phyloP scores from a whole-genome alignment of 1,284 basidiomycete genomes.

The Sanghuangporus sanghuang region DNA sequence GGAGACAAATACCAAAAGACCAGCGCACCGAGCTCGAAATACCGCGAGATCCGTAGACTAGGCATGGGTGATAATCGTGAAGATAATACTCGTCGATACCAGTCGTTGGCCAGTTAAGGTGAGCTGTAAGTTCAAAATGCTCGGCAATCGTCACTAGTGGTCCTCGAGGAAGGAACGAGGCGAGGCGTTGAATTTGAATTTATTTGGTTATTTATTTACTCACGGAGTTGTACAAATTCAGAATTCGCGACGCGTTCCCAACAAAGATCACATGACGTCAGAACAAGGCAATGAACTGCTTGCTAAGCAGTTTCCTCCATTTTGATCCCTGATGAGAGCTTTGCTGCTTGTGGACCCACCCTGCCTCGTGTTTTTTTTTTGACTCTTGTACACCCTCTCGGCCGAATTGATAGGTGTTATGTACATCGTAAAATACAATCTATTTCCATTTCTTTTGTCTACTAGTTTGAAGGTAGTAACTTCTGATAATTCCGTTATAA shows the following conservation, averaged over 20 bases:
- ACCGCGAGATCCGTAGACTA: slow-evolving; percentile 3
- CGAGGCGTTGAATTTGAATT: background rate
- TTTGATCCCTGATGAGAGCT: background rate
- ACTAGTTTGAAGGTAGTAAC: background rate
- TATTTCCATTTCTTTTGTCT: background rate
- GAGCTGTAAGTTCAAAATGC: background rate
- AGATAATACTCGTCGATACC: background rate
- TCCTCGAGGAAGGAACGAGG: background rate
- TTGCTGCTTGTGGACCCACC: background rate
- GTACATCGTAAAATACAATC: background rate
- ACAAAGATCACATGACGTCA: background rate
- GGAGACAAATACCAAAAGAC: background rate
- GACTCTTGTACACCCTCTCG: background rate
- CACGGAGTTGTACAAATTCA: background rate
- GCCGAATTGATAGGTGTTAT: background rate
- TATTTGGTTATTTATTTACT: background rate
- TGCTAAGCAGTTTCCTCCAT: background rate
- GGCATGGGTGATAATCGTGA: slow-evolving; percentile 2
- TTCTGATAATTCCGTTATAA: slow-evolving; percentile 6
- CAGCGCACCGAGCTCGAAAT: background rate
- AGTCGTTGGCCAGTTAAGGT: background rate
- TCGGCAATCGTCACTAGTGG: background rate
- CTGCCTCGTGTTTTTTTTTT: background rate
- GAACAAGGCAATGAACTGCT: background rate
- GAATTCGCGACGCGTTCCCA: background rate